Conservation (phyloP, 2,329 filamentous ascomycete genomes). For the Bipolaris zeicola region DNA sequence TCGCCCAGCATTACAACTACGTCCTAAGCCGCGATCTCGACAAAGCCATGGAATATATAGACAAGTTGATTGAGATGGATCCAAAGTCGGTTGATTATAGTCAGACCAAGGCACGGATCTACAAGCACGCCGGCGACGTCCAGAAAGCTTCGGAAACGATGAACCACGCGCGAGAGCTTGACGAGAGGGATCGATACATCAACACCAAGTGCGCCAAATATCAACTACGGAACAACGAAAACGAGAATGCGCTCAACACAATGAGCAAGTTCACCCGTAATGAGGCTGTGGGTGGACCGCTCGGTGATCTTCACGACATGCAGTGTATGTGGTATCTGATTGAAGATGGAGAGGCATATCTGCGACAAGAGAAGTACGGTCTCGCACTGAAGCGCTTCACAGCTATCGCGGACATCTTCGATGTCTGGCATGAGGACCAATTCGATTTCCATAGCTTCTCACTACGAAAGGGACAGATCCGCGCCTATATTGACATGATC, state of each 20-base stretch:
- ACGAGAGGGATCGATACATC: constrained; percentile 93
- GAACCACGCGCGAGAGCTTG: constrained; percentile 83
- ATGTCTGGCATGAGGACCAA: constrained; percentile 97
- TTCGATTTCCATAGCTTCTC: constrained; percentile 99
- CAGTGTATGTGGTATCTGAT: constrained; percentile 97
- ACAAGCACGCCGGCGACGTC: constrained; percentile 84
- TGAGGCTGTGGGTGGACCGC: constrained; percentile 83
- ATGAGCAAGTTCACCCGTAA: constrained; percentile 94
- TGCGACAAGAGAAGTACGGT: constrained; percentile 79
- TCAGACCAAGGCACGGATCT: constrained; percentile 94
- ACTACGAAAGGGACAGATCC: constrained; percentile 92
- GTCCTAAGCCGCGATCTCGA: constrained; percentile 79
- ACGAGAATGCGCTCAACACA: constrained; percentile 81
- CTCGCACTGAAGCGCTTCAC: constrained; percentile 93
- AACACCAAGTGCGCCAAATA: constrained; percentile 99
- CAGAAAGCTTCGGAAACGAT: constrained; percentile 83
- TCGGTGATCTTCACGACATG: constrained; percentile 95
- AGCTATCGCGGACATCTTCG: constrained; percentile 87
- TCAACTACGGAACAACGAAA: constrained; percentile 89
- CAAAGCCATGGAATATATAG: constrained; percentile 81
- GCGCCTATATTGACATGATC: constrained; percentile 94
- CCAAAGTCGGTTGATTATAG: constrained; percentile 86
- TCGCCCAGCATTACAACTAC: constrained; percentile 97
- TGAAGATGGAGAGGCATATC: constrained; percentile 89
- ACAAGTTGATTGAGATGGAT: constrained; percentile 79